Evolutionary conservation across 495 filamentous ascomycete species (phyloP).

Genomic region (Penicillium cataractarum): DNA sequence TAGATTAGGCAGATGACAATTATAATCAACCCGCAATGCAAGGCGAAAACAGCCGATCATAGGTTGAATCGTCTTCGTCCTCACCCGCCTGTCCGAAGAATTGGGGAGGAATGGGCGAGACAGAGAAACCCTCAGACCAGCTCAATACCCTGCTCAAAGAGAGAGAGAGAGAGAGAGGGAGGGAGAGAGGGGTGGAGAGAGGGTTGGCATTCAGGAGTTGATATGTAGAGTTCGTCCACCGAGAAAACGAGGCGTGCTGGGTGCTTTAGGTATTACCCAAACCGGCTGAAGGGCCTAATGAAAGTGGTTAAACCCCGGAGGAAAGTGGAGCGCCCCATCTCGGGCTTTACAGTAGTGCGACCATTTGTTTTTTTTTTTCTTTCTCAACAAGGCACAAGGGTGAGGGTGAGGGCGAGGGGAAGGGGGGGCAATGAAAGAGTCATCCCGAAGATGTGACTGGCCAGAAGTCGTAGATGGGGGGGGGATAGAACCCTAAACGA

Average conservation of each 20-base stretch:
- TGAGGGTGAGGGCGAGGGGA: neutral
- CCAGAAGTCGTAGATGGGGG: neutral
- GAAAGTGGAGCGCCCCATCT: conserved; percentile 7
- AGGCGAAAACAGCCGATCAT: conserved; percentile 14
- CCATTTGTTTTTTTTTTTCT: neutral
- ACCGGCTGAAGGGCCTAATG: conserved; percentile 5
- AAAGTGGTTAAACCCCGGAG: conserved; percentile 4
- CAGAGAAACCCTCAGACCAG: neutral
- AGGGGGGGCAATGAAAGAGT: neutral
- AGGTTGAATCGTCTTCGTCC: conserved; percentile 4
- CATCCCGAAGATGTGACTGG: conserved; percentile 6
- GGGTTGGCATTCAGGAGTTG: neutral
- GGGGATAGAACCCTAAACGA: neutral
- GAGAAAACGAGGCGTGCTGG: conserved; percentile 6
- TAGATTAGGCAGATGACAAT: conserved; percentile 10
- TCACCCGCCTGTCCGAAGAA: neutral
- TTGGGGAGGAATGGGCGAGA: neutral
- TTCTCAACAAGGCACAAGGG: conserved; percentile 4
- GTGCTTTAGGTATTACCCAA: conserved; percentile 14
- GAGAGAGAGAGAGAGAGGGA: too few relatives aligned
- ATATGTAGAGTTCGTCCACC: conserved; percentile 4
- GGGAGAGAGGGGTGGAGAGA: too few relatives aligned
- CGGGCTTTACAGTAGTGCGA: conserved; percentile 1
- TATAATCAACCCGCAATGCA: conserved; percentile 21
- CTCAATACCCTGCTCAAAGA: too few relatives aligned